Percentiles rank a stretch among this genome's conserved stretches.
Conservation (phyloP, 768 basidiomycete genomes). For the Tylopilus intermedius region DNA sequence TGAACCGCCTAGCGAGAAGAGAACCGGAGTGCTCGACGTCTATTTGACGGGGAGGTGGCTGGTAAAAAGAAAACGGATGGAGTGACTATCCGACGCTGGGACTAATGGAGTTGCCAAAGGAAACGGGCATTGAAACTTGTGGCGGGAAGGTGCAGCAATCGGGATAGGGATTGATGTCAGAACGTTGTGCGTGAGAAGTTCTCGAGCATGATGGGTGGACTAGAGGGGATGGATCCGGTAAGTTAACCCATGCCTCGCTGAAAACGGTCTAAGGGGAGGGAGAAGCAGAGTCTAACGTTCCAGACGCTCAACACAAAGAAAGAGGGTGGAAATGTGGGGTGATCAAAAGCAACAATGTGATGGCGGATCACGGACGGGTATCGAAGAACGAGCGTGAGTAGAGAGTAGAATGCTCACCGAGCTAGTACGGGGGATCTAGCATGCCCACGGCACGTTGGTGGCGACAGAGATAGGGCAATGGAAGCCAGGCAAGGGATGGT, state of each 20-base stretch:
- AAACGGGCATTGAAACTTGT: constrained; percentile 45
- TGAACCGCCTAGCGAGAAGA: constrained; percentile 6
- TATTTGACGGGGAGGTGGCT: constrained; percentile 9
- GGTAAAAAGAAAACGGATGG: constrained; percentile 1
- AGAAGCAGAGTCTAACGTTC: neutral
- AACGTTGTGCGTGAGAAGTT: constrained; percentile 49
- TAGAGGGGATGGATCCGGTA: constrained; percentile 24
- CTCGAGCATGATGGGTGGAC: constrained; percentile 50
- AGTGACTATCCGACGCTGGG: constrained; percentile 20
- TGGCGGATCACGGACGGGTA: neutral
- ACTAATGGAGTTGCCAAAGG: constrained; percentile 41
- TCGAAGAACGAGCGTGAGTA: neutral
- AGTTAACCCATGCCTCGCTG: neutral
- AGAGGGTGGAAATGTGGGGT: constrained; percentile 2
- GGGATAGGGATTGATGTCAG: constrained; percentile 50
- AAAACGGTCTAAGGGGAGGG: neutral
- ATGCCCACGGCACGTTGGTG: constrained; percentile 19
- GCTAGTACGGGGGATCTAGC: constrained; percentile 30
- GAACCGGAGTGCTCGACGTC: constrained; percentile 6
- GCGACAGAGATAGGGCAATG: constrained; percentile 12
- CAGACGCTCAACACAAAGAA: neutral
- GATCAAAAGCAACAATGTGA: neutral
- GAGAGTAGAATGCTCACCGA: constrained; percentile 21
- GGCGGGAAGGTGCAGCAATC: constrained; percentile 45
- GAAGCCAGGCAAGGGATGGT: constrained; percentile 11